phyloP scores from a whole-genome alignment of 352 stramenopile species.

The Globisporangium middletonii region DNA sequence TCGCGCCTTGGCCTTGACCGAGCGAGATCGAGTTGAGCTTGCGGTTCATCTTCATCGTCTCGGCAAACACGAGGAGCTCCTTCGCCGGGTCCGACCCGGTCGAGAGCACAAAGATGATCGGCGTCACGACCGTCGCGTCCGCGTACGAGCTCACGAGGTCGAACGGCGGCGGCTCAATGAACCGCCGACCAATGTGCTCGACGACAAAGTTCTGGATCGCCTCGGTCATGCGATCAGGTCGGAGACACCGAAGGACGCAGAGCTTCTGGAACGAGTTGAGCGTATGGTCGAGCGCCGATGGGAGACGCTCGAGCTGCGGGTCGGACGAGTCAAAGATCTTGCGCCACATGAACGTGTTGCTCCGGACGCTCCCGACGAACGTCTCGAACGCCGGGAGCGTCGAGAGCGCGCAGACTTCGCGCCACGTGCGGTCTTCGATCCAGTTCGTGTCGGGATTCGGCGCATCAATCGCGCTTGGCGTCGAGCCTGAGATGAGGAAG shows the following conservation, averaged over 20 bases:
- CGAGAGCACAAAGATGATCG: slow-evolving; percentile 90
- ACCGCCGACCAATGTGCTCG: slow-evolving; percentile 63
- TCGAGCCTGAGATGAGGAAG: slow-evolving; percentile 90
- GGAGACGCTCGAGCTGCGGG: slow-evolving; percentile 30
- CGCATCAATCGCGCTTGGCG: slow-evolving; percentile 22
- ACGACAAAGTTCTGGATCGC: slow-evolving; percentile 84
- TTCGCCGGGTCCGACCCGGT: slow-evolving; percentile 86
- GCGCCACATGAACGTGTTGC: slow-evolving; percentile 23
- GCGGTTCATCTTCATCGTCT: slow-evolving; percentile 77
- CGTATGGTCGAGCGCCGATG: slow-evolving; percentile 20
- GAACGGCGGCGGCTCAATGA: slow-evolving; percentile 83
- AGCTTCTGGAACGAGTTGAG: slow-evolving; percentile 53
- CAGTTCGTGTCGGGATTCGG: slow-evolving; percentile 24
- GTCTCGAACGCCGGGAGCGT: slow-evolving; percentile 28
- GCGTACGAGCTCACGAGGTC: slow-evolving; percentile 78
- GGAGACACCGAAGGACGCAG: slow-evolving; percentile 45
- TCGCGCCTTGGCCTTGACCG: slow-evolving; percentile 84
- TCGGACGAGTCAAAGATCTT: slow-evolving; percentile 40
- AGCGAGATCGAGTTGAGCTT: slow-evolving; percentile 88
- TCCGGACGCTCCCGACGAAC: slow-evolving; percentile 18
- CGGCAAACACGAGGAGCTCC: slow-evolving; percentile 83
- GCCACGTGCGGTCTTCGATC: slow-evolving; percentile 39
- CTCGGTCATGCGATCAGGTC: slow-evolving; percentile 56
- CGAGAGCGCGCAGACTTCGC: slow-evolving; percentile 30
- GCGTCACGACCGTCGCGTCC: slow-evolving; percentile 80